A percentile compares a stretch with the other conserved stretches of the same genome.
Evolutionary conservation across 2,329 filamentous ascomycete genomes (phyloP).

Genomic region (Trichocomaceae sp.): DNA sequence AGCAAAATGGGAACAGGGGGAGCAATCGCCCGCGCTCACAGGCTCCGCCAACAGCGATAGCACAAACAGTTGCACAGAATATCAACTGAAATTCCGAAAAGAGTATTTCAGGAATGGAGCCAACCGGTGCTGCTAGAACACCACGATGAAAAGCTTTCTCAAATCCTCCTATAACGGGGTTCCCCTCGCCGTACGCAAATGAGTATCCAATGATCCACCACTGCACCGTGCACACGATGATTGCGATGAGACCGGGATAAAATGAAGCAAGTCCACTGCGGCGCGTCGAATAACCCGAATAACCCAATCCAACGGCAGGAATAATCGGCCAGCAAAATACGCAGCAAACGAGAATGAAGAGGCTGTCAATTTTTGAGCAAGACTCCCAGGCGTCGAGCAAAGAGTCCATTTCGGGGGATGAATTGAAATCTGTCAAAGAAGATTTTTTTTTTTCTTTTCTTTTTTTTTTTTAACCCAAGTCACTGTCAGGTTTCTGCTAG

Average conservation of each 20-base stretch:
- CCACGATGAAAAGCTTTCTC: constrained; percentile 41
- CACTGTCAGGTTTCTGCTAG: neutral
- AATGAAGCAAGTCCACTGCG: constrained; percentile 45
- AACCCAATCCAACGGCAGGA: constrained; percentile 47
- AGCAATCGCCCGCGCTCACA: constrained; percentile 44
- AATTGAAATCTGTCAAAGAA: neutral
- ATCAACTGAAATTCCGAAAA: constrained; percentile 49
- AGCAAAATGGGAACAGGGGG: constrained; percentile 45
- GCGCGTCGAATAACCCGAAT: constrained; percentile 45
- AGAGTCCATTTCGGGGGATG: neutral
- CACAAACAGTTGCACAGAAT: constrained; percentile 47
- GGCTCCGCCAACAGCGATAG: constrained; percentile 45
- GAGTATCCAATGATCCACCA: constrained; percentile 48
- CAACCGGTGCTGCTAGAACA: constrained; percentile 44
- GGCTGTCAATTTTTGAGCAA: constrained; percentile 48
- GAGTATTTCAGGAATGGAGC: constrained; percentile 45
- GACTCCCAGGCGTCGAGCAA: constrained; percentile 45
- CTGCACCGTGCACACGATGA: constrained; percentile 46
- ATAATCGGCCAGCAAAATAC: constrained; percentile 50
- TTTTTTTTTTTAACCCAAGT: neutral
- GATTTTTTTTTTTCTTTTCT: no score
- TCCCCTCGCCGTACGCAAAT: constrained; percentile 44
- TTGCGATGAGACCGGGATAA: constrained; percentile 43
- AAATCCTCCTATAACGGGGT: constrained; percentile 41
- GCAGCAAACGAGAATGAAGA: constrained; percentile 47